Conservation (phyloP, 2,329 filamentous ascomycete species). For the Alternaria gansuensis region DNA sequence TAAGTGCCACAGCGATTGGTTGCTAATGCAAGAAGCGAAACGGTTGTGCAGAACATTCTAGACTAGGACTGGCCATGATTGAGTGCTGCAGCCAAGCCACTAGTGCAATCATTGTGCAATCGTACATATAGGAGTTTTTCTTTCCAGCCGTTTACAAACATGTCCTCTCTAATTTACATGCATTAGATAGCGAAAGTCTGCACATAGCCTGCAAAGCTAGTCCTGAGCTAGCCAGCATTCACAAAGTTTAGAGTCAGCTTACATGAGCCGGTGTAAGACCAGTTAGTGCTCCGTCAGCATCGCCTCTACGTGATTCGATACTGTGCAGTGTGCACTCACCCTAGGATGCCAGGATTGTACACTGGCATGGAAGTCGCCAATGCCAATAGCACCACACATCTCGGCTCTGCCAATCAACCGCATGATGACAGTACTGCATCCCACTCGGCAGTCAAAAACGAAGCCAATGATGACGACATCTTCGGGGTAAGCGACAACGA, state of each 20-base stretch:
- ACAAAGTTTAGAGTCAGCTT: neutral
- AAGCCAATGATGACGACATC: conserved; percentile 15
- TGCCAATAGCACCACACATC: conserved; percentile 9
- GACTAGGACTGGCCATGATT: neutral
- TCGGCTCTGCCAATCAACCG: neutral
- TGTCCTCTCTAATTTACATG: neutral
- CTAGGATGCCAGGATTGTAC: conserved; percentile 1
- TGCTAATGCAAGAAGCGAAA: neutral
- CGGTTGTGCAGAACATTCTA: neutral
- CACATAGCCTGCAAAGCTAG: neutral
- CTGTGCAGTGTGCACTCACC: neutral
- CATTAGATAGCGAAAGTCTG: neutral
- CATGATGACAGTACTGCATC: neutral
- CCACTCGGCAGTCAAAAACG: conserved; percentile 27
- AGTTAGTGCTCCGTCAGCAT: neutral
- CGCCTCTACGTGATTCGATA: conserved; percentile 1
- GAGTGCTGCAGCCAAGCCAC: neutral
- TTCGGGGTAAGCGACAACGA: conserved; percentile 7
- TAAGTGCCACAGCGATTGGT: conserved; percentile 2
- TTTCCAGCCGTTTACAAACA: neutral
- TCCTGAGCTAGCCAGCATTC: neutral
- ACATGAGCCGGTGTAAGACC: neutral
- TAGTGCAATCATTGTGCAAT: neutral
- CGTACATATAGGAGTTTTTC: neutral
- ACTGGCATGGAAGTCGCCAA: conserved; percentile 20